Percentiles rank a stretch among this genome's conserved stretches.
Evolutionary conservation across 2,329 filamentous ascomycete genomes (phyloP).

Genomic region (Fusarium sp.): DNA sequence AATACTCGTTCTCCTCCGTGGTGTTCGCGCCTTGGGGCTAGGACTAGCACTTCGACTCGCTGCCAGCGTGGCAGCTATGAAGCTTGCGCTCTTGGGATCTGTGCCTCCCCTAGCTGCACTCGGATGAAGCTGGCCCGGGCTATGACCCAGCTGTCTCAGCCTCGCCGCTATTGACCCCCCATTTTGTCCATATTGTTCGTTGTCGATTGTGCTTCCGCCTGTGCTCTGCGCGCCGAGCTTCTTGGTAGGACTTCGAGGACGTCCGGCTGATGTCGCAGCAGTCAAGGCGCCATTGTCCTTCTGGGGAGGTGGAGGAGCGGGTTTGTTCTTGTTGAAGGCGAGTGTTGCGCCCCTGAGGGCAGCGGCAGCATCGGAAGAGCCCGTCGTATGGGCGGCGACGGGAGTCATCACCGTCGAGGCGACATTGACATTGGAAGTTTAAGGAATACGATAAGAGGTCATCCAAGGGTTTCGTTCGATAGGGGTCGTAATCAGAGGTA

Average conservation of each 20-base stretch:
- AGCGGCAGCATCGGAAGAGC: constrained; percentile 55
- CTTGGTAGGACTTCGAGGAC: constrained; percentile 44
- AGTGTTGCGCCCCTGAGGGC: constrained; percentile 67
- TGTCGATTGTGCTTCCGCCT: constrained; percentile 49
- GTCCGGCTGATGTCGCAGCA: constrained; percentile 57
- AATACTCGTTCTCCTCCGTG: constrained; percentile 48
- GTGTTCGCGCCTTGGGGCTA: constrained; percentile 44
- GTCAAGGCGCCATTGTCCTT: constrained; percentile 56
- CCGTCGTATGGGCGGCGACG: constrained; percentile 47
- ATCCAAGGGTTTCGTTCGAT: constrained; percentile 17
- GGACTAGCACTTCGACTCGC: constrained; percentile 63
- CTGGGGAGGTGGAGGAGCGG: constrained; percentile 39
- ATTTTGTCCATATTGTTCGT: constrained; percentile 32
- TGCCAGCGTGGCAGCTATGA: constrained; percentile 68
- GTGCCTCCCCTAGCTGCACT: constrained; percentile 26
- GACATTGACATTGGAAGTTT: constrained; percentile 30
- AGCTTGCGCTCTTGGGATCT: constrained; percentile 66
- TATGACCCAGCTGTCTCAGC: constrained; percentile 43
- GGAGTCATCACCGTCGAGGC: constrained; percentile 51
- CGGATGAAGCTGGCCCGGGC: constrained; percentile 36
- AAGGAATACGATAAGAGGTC: constrained; percentile 27
- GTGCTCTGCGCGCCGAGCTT: constrained; percentile 54
- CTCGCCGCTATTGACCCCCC: constrained; percentile 39
- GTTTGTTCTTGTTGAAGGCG: constrained; percentile 61
- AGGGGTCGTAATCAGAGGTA: not conserved